These are phyloP conservation scores for Teunomyces gatunensis DNA, from an alignment of 805 yeast species.

Conservation along the genomic window DNA sequence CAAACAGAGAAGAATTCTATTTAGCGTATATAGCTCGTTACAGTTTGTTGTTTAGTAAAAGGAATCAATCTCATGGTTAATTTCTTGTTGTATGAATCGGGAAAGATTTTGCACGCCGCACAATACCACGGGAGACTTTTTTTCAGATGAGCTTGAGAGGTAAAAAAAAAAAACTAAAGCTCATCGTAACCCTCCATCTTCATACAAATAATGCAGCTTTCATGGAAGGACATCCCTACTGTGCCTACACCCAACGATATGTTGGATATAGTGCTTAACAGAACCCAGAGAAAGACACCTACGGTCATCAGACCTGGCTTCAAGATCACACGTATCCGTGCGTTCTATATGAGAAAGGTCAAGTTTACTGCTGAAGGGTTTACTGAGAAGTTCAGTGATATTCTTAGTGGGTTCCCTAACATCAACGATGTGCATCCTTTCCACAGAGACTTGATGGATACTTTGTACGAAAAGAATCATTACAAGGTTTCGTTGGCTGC, in stretches of 20 bases:
- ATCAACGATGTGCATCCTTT: conserved; percentile 97
- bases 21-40: background rate
- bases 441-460: conserved; percentile 97
- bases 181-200: background rate
- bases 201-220: conserved; percentile 69
- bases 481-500: conserved; percentile 96
- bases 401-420: conserved; percentile 88
- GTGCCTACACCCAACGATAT: conserved; percentile 90
- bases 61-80: background rate
- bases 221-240: conserved; percentile 98
- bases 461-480: conserved; percentile 96
- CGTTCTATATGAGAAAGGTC: conserved; percentile 98
- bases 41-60: background rate
- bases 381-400: conserved; percentile 83
- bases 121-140: conserved; percentile 7
- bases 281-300: conserved; percentile 98
- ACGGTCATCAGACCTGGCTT: conserved; percentile 98
- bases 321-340: conserved; percentile 92
- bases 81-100: conserved; percentile 5
- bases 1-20: too few species aligned
- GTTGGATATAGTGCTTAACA: conserved; percentile 92
- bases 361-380: conserved; percentile 96
- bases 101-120: conserved; percentile 11
- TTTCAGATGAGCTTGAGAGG: conserved; percentile 8
- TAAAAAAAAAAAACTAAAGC: conserved; percentile 3